Evolutionary conservation across 441 rosid genomes (phyloP).

Genomic region (Flueggea neowawraea): DNA sequence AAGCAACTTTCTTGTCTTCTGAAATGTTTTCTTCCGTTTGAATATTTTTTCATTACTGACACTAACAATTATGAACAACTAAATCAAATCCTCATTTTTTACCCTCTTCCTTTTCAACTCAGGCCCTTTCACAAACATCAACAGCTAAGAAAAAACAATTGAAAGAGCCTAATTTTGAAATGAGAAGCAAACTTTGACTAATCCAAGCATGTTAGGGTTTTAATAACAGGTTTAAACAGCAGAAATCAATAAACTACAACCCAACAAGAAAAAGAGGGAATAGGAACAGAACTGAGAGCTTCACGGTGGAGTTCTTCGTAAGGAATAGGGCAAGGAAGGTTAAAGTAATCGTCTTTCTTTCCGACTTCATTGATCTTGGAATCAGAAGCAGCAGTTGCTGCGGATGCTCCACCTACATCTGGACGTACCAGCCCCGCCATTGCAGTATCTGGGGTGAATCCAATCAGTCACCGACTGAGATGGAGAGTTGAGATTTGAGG

Average conservation of each 20-base stretch:
- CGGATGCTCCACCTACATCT: constrained; percentile 19
- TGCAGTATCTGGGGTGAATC: not conserved
- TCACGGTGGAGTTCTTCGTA: constrained; percentile 94
- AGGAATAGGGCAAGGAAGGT: constrained; percentile 90
- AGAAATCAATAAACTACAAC: not conserved
- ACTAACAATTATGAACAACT: no score
- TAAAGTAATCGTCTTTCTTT: constrained; percentile 67
- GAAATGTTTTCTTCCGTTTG: no score
- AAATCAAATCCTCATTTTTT: no score
- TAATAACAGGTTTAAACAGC: not conserved
- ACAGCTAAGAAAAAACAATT: no score
- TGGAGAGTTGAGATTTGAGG: no score
- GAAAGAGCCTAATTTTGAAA: no score
- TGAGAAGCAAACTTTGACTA: no score
- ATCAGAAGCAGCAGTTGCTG: constrained; percentile 7
- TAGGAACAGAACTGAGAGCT: constrained; percentile 57
- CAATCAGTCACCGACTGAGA: no score
- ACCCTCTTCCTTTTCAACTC: no score
- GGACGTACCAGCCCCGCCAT: constrained; percentile 54
- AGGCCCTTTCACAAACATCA: no score
- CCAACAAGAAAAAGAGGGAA: not conserved
- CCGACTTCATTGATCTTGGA: constrained; percentile 26
- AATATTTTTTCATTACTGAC: no score
- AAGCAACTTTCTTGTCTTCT: no score
- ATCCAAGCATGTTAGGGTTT: not conserved